Evolutionary conservation across 2,329 filamentous ascomycete species (phyloP).

Genomic region (Epichloe gansuensis): DNA sequence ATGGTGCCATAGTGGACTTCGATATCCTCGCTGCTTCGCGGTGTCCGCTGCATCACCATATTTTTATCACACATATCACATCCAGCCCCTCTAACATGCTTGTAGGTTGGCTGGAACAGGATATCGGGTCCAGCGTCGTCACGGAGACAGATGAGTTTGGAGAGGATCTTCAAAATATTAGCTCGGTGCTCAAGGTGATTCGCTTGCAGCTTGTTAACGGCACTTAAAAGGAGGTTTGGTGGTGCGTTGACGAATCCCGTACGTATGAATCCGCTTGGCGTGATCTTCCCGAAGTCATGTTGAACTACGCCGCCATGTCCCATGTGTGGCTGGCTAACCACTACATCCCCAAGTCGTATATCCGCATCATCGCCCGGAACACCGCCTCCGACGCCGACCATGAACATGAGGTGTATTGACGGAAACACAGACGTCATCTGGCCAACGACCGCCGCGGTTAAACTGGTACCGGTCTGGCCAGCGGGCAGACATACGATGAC

Average conservation of each 20-base stretch:
- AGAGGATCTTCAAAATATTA: background rate
- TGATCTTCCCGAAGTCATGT: slow-evolving; percentile 8
- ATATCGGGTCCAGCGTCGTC: background rate
- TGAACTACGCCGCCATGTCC: slow-evolving; percentile 7
- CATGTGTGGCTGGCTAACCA: slow-evolving; percentile 7
- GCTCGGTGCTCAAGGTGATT: background rate
- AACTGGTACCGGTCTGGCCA: slow-evolving; percentile 18
- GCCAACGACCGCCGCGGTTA: slow-evolving; percentile 18
- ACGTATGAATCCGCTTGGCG: background rate
- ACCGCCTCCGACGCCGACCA: slow-evolving; percentile 14
- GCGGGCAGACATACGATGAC: slow-evolving; percentile 19
- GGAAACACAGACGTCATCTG: slow-evolving; percentile 22
- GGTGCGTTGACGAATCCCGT: background rate
- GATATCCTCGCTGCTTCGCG: background rate
- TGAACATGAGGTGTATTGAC: slow-evolving; percentile 10
- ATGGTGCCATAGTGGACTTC: slow-evolving; percentile 13
- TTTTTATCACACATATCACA: background rate
- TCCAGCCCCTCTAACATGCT: background rate
- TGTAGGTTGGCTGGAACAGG: background rate
- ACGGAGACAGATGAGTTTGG: background rate
- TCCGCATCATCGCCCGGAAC: slow-evolving; percentile 4
- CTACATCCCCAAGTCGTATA: slow-evolving; percentile 12
- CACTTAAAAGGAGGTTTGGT: background rate
- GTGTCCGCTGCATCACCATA: background rate
- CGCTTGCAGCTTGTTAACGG: background rate